Conservation (phyloP, 208 protist genomes). For the Giardia muris region DNA sequence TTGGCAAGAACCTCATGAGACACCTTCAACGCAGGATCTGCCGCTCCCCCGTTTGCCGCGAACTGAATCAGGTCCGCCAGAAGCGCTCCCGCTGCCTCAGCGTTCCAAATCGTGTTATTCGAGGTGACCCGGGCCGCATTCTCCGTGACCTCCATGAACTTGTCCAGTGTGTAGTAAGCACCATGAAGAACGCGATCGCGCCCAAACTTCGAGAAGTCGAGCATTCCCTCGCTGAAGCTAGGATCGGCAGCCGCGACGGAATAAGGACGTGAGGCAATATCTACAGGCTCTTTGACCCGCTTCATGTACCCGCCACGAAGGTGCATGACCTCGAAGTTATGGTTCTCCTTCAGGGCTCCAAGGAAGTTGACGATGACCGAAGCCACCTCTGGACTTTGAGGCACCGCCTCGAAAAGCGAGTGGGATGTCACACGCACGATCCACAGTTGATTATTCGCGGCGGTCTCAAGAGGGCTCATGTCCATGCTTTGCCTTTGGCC, state of each 20-base stretch:
- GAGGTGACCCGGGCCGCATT: background rate
- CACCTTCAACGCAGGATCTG: background rate
- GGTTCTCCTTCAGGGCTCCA: background rate
- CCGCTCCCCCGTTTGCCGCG: background rate
- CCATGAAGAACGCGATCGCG: background rate
- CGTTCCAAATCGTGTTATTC: background rate
- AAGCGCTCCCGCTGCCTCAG: background rate
- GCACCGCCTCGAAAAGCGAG: background rate
- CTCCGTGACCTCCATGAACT: background rate
- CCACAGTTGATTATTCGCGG: background rate
- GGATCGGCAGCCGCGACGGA: background rate
- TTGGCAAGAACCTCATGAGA: background rate
- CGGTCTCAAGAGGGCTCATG: background rate
- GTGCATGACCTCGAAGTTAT: background rate
- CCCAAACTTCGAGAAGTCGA: conserved; percentile 21
- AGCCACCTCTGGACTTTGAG: background rate
- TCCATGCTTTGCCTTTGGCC: background rate
- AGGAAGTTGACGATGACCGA: background rate
- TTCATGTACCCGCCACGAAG: conserved; percentile 4
- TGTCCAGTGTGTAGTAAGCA: background rate
- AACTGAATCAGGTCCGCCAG: background rate
- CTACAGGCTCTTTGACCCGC: conserved; percentile 18
- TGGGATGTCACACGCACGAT: background rate
- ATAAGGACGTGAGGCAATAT: background rate
- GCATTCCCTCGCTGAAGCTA: background rate